A percentile compares a stretch with the other conserved stretches of the same genome.
phyloP scores from a whole-genome alignment of 768 basidiomycete genomes.

The Thelephora aurantiotincta region DNA sequence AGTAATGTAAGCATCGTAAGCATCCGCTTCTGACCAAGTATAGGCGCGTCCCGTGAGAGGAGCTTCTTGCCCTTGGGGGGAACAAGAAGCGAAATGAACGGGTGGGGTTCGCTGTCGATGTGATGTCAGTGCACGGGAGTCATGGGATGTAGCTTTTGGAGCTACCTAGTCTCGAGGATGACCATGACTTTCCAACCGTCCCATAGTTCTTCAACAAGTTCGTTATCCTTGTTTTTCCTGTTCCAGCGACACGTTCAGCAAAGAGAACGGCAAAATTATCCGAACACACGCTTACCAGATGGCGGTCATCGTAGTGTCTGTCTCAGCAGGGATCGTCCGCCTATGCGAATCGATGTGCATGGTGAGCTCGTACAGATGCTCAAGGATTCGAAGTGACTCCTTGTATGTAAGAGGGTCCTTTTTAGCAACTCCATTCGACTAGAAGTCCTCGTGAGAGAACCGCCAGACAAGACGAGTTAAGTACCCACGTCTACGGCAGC shows the following conservation, averaged over 20 bases:
- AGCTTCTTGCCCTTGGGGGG: constrained; percentile 90
- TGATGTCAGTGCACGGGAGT: neutral
- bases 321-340: constrained; percentile 55
- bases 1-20: constrained; percentile 82
- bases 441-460: neutral
- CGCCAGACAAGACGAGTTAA: neutral
- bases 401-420: constrained; percentile 69
- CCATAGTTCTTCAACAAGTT: constrained; percentile 63
- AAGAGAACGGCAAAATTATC: neutral
- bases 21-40: constrained; percentile 66
- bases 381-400: constrained; percentile 65
- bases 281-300: neutral
- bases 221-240: constrained; percentile 46
- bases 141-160: neutral
- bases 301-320: constrained; percentile 16
- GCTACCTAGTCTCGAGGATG: constrained; percentile 84
- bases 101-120: constrained; percentile 69
- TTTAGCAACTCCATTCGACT: constrained; percentile 51
- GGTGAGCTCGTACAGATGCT: constrained; percentile 74
- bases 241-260: neutral
- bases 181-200: constrained; percentile 72
- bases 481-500: constrained; percentile 42
- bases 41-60: constrained; percentile 76
- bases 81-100: constrained; percentile 83
- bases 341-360: constrained; percentile 77